phyloP scores from a whole-genome alignment of 345 rosid genomes.

The Nasturtium officinale region DNA sequence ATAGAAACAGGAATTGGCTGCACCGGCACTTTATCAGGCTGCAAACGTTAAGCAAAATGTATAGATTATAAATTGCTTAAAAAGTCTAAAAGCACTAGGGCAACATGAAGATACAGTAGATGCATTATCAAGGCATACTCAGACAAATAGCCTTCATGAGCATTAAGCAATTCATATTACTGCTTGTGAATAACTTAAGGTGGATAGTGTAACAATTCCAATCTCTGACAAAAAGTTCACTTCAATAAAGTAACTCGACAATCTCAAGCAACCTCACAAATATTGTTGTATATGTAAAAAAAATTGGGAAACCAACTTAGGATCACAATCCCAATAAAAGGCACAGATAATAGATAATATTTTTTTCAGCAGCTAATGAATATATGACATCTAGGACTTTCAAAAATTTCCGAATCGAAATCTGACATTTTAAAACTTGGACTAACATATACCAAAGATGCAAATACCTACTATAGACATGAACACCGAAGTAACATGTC shows the following conservation, averaged over 20 bases:
- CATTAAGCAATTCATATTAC: conserved; percentile 14
- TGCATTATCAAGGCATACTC: conserved; percentile 2
- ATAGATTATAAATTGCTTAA: conserved; percentile 16
- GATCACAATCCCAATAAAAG: conserved; percentile 11
- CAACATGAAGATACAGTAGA: conserved; percentile 4
- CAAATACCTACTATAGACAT: conserved; percentile 1
- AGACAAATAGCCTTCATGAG: conserved; percentile 24
- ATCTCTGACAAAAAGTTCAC: conserved; percentile 10
- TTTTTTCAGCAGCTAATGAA: conserved; percentile 9
- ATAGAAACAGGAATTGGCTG: conserved; percentile 81
- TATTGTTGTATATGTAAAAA: conserved; percentile 4
- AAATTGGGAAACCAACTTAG: conserved; percentile 2
- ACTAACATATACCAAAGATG: neutral
- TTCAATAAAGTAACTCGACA: conserved; percentile 4
- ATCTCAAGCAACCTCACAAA: conserved; percentile 1
- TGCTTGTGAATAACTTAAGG: conserved; percentile 1
- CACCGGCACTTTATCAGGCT: conserved; percentile 65
- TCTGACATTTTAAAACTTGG: neutral
- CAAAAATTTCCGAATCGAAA: neutral
- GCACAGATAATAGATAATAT: neutral
- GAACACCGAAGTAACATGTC: conserved; percentile 6
- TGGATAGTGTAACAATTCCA: conserved; percentile 2
- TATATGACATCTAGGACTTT: neutral
- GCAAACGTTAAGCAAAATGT: conserved; percentile 47
- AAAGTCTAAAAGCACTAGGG: neutral